Evolutionary conservation across 768 basidiomycete genomes (phyloP).

Genomic region (Tricholoma bakamatsutake): DNA sequence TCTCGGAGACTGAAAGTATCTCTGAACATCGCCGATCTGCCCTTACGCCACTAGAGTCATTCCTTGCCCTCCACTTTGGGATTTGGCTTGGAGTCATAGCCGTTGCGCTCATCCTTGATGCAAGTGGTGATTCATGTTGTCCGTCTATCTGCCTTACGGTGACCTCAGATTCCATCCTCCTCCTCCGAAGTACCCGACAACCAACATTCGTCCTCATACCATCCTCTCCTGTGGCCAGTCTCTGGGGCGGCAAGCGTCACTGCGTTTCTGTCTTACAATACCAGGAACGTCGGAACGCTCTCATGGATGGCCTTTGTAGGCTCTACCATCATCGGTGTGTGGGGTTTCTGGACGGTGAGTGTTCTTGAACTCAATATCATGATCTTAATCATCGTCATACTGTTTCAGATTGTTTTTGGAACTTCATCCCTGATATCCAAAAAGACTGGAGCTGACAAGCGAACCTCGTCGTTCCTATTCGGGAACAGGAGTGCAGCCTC

Average conservation of each 20-base stretch:
- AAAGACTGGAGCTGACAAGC: conserved; percentile 78
- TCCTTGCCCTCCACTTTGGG: conserved; percentile 62
- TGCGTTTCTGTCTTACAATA: conserved; percentile 64
- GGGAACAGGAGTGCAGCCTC: conserved; percentile 67
- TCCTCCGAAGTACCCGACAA: conserved; percentile 30
- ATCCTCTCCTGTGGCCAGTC: conserved; percentile 63
- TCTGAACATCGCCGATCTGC: conserved; percentile 27
- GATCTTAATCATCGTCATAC: not conserved
- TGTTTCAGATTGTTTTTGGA: conserved; percentile 52
- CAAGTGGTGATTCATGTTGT: conserved; percentile 22
- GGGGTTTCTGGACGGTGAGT: conserved; percentile 68
- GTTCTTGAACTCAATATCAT: not conserved
- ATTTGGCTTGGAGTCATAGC: conserved; percentile 53
- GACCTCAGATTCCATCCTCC: conserved; percentile 35
- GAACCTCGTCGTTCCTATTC: conserved; percentile 75
- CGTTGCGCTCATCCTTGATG: conserved; percentile 53
- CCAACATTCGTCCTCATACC: conserved; percentile 24
- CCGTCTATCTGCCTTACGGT: conserved; percentile 2
- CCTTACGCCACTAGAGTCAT: conserved; percentile 64
- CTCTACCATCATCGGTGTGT: conserved; percentile 48
- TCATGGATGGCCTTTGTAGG: conserved; percentile 44
- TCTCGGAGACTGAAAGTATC: conserved; percentile 40
- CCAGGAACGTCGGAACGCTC: conserved; percentile 49
- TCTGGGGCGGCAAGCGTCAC: conserved; percentile 47
- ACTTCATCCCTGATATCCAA: conserved; percentile 51